A percentile compares a stretch with the other conserved stretches of the same genome.
Evolutionary conservation across 2,329 filamentous ascomycete species (phyloP).

Genomic region (Botryotinia globosa): DNA sequence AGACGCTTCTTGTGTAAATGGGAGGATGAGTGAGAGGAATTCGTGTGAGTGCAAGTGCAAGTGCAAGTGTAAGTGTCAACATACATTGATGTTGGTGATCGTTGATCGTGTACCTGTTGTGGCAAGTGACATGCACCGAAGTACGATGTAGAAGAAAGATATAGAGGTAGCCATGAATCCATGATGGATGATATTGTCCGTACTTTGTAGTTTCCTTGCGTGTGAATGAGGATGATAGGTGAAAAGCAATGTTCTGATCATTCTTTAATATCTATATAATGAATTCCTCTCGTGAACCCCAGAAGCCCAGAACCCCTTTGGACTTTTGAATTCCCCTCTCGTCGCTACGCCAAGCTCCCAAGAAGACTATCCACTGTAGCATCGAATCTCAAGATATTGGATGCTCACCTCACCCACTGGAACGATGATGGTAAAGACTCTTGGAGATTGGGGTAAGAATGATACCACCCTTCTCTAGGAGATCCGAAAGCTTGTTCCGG

Average conservation of each 20-base stretch:
- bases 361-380: background rate
- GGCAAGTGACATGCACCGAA: background rate
- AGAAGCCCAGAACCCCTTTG: background rate
- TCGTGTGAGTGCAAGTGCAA: background rate
- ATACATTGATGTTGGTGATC: background rate
- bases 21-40: background rate
- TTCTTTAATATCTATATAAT: background rate
- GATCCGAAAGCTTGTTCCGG: background rate
- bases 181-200: background rate
- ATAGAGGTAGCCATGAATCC: background rate
- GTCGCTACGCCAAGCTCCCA: background rate
- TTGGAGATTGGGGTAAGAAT: background rate
- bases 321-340: background rate
- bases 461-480: background rate
- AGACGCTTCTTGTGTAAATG: background rate
- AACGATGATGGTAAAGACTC: too few species aligned
- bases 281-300: background rate
- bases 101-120: background rate
- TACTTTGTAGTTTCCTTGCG: background rate
- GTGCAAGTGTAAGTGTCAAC: background rate
- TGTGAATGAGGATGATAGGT: background rate
- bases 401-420: background rate
- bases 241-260: background rate
- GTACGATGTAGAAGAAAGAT: background rate
- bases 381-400: constrained; percentile 3